Evolutionary conservation across 1,284 basidiomycete genomes (phyloP).

Genomic region (Lignosus rhinocerotis): DNA sequence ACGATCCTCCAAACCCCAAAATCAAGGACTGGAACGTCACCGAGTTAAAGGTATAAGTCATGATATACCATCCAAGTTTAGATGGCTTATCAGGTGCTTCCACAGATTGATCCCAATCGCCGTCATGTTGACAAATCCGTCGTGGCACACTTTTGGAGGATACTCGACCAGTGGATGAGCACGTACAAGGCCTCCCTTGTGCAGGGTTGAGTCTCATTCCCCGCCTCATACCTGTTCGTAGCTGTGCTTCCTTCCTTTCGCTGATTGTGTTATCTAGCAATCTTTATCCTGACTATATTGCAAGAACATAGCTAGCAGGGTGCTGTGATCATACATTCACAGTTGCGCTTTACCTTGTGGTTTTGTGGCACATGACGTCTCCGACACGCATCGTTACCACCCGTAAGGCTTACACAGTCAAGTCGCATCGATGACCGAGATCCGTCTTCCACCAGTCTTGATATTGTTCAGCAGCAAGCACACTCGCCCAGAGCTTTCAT

Average conservation of each 20-base stretch:
- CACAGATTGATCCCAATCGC: slow-evolving; percentile 83
- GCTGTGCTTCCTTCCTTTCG: slow-evolving; percentile 5
- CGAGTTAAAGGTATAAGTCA: slow-evolving; percentile 73
- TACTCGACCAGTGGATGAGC: slow-evolving; percentile 83
- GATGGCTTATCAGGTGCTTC: neutral
- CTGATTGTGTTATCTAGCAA: slow-evolving; percentile 12
- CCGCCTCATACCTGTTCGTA: neutral
- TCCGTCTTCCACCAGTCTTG: slow-evolving; percentile 18
- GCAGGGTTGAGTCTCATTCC: slow-evolving; percentile 27
- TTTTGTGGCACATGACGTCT: neutral
- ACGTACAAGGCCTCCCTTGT: slow-evolving; percentile 78
- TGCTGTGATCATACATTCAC: neutral
- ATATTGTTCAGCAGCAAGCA: slow-evolving; percentile 22
- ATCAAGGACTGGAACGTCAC: slow-evolving; percentile 98
- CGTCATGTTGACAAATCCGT: slow-evolving; percentile 96
- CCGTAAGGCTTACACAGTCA: neutral
- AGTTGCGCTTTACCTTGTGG: neutral
- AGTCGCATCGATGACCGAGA: slow-evolving; percentile 18
- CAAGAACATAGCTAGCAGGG: neutral
- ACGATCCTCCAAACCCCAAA: slow-evolving; percentile 85
- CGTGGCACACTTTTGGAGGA: slow-evolving; percentile 94
- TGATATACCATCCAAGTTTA: neutral
- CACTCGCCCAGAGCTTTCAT: slow-evolving; percentile 21
- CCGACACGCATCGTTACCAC: too few relatives aligned
- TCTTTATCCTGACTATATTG: slow-evolving; percentile 1